Conservation (phyloP, 192 early-diverging fungal genomes). For the Coemansia sp. region DNA sequence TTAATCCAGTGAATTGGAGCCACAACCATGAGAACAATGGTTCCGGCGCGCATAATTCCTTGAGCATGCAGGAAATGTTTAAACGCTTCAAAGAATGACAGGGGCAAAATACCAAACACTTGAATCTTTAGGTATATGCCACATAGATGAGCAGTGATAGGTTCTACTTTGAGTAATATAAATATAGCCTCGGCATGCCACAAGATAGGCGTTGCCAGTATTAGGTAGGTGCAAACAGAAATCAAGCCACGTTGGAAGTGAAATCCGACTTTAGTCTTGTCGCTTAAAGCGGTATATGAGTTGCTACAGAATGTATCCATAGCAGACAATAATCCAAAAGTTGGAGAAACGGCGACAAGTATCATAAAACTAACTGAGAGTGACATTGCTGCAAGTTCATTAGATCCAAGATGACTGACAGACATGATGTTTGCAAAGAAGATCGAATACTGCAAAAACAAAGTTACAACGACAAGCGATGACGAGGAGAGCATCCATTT, state of each 20-base stretch:
- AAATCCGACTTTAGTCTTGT: slow-evolving; percentile 42
- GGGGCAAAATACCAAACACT: slow-evolving; percentile 66
- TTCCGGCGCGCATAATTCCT: slow-evolving; percentile 71
- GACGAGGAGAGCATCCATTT: not conserved
- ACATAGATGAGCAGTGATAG: slow-evolving; percentile 52
- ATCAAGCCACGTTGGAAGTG: slow-evolving; percentile 42
- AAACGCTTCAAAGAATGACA: slow-evolving; percentile 71
- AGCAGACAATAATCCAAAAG: slow-evolving; percentile 58
- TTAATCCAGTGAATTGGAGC: slow-evolving; percentile 67
- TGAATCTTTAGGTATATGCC: slow-evolving; percentile 61
- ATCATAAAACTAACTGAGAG: slow-evolving; percentile 60
- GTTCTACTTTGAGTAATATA: slow-evolving; percentile 63
- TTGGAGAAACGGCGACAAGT: slow-evolving; percentile 19
- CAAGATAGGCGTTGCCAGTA: slow-evolving; percentile 65
- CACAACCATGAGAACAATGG: slow-evolving; percentile 63
- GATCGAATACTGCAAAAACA: slow-evolving; percentile 57
- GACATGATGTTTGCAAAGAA: slow-evolving; percentile 56
- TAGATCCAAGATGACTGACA: slow-evolving; percentile 52
- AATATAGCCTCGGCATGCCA: slow-evolving; percentile 66
- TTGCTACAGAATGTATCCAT: too few species aligned
- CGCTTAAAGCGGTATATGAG: slow-evolving; percentile 53
- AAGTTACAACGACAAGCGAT: slow-evolving; percentile 52
- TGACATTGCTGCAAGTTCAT: slow-evolving; percentile 57
- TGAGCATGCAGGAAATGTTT: slow-evolving; percentile 78
- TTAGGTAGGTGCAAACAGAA: slow-evolving; percentile 53